Conservation (phyloP, 2,329 filamentous ascomycete genomes). For the Rhynchosporium agropyri region DNA sequence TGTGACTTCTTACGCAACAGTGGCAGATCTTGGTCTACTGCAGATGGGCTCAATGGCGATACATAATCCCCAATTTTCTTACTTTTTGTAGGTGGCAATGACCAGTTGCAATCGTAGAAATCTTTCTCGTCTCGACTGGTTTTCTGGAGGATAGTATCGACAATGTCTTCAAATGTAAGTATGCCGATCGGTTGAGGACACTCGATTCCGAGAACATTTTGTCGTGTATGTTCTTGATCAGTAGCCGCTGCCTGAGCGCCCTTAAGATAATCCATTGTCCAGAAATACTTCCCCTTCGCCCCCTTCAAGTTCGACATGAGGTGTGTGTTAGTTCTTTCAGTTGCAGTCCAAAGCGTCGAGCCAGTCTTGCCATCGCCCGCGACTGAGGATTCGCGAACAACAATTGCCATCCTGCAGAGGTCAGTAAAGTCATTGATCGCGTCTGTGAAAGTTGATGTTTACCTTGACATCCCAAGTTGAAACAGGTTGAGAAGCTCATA, state of each 20-base stretch:
- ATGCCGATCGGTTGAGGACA: conserved; percentile 38
- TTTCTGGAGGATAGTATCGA: conserved; percentile 37
- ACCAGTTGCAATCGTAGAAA: conserved; percentile 30
- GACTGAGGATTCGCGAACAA: conserved; percentile 25
- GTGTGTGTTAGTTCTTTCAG: conserved; percentile 19
- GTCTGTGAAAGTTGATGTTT: neutral
- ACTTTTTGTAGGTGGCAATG: conserved; percentile 27
- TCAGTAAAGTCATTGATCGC: neutral
- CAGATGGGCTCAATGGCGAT: neutral
- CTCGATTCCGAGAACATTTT: conserved; percentile 27
- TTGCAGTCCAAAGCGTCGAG: conserved; percentile 26
- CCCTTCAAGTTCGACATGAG: conserved; percentile 21
- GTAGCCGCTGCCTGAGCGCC: conserved; percentile 20
- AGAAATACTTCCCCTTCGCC: conserved; percentile 17
- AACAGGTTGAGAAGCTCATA: conserved; percentile 40
- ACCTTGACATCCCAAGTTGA: conserved; percentile 39
- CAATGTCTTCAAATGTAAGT: conserved; percentile 38
- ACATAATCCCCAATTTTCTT: conserved; percentile 31
- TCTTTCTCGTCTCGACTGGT: conserved; percentile 35
- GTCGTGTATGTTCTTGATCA: conserved; percentile 13
- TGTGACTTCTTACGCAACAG: conserved; percentile 1
- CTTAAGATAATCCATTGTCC: conserved; percentile 30
- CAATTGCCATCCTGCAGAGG: conserved; percentile 35
- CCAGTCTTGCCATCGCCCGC: conserved; percentile 10
- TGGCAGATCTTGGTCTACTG: neutral